Base-by-base conservation (phyloP, 768 basidiomycete genomes). In the Amanita brunnescens region DNA sequence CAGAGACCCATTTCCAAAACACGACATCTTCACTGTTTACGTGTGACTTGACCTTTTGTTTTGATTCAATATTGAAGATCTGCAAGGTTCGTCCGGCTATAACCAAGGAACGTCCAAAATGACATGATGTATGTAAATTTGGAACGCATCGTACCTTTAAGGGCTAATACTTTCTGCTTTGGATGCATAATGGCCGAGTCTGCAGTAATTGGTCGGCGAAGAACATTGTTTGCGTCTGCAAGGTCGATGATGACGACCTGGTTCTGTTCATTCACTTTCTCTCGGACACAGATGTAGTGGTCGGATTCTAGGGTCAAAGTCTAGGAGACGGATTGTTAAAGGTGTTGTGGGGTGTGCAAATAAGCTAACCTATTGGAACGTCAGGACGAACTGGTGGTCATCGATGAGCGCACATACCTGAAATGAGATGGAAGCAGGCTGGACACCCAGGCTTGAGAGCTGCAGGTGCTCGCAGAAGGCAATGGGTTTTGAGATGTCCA, bases 241-340 rank as follows among this genome's bases (percentile, higher is more conserved):
- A 99, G 85, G 83, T 98, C 95, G 64, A 99, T 88, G 64, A 99
- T 98, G 65, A 97, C 95, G 57, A 99, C 96, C 70, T 97, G 94
- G 70, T 95, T 92, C 63, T 91, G 85, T 57, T 94, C 93, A 61
- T 87, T 85, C 63, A 91, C 80, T 68, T 92, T 93, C 74, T 98
- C 95, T 51, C 95, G 88, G 55, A 98, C 83, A 67, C 96, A 98
- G 61, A 99, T 96, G 70, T 90, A 99, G 67, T 91, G 89, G 76
- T 99, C 96, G 57, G 91, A 95, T 72, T 98, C 93, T 58, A 99
- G 77, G 5, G 96, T 97, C 58, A 98, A 72, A 21, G 87, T 91
- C 91, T 92, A 57, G 21, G 55, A 18, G 39, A 54, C 37, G 6
- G 14, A 40, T 33, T 20, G 5, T 20, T 18, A 45, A 55, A 9